Conservation (phyloP, 108 stramenopile genomes). For the Chaetoceros muelleri region DNA sequence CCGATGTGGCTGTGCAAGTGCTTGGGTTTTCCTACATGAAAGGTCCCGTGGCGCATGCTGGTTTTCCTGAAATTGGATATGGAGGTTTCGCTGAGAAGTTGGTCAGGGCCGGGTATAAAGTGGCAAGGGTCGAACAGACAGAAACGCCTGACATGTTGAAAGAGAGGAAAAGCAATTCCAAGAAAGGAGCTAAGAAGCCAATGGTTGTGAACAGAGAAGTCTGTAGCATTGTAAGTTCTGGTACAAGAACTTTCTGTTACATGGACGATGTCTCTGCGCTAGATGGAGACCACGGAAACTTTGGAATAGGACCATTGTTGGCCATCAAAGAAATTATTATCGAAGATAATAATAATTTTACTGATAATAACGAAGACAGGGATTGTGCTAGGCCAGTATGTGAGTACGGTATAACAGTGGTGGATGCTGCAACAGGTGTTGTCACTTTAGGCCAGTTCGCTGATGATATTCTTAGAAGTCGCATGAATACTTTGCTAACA, state of each 20-base stretch:
- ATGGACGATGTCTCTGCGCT: slow-evolving; percentile 64
- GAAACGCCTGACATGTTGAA: slow-evolving; percentile 94
- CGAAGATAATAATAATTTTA: slow-evolving; percentile 4
- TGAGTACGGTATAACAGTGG: slow-evolving; percentile 89
- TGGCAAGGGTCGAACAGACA: slow-evolving; percentile 98
- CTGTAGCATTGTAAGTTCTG: slow-evolving; percentile 74
- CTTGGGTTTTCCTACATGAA: slow-evolving; percentile 95
- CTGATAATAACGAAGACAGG: slow-evolving; percentile 16
- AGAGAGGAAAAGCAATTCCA: slow-evolving; percentile 57
- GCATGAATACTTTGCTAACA: slow-evolving; percentile 89
- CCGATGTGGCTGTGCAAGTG: slow-evolving; percentile 90
- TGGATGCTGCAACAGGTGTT: slow-evolving; percentile 77
- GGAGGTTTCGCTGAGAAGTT: slow-evolving; percentile 76
- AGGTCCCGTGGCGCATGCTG: slow-evolving; percentile 87
- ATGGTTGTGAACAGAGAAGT: slow-evolving; percentile 92
- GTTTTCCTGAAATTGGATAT: slow-evolving; percentile 94
- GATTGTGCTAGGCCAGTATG: slow-evolving; percentile 47
- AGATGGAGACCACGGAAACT: slow-evolving; percentile 14
- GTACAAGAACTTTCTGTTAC: slow-evolving; percentile 91
- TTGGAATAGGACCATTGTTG: slow-evolving; percentile 54
- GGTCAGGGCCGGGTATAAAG: slow-evolving; percentile 91
- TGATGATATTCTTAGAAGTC: slow-evolving; percentile 84
- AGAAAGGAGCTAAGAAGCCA: slow-evolving; percentile 52
- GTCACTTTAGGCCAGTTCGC: slow-evolving; percentile 96
- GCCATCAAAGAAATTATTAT: slow-evolving; percentile 64